Evolutionary conservation across 73 alveolate genomes (phyloP).

Genomic region (Uronychia setigera): DNA sequence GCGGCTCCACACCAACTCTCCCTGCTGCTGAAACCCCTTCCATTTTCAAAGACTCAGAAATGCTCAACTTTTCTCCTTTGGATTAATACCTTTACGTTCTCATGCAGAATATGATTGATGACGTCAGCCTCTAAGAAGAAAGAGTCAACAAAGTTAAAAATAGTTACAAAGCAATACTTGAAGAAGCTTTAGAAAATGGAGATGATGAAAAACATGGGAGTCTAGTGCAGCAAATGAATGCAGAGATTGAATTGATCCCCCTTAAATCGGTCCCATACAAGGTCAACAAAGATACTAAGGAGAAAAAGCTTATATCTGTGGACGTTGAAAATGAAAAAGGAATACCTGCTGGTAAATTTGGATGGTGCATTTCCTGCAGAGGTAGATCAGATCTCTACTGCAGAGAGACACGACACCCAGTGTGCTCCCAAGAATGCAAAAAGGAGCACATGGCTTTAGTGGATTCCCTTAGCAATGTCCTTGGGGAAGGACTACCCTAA

Average conservation of each 20-base stretch:
- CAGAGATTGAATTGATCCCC: constrained; percentile 28
- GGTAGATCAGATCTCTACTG: constrained; percentile 88
- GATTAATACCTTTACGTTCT: constrained; percentile 57
- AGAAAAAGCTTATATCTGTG: constrained; percentile 66
- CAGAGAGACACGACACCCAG: constrained; percentile 87
- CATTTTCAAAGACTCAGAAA: not conserved
- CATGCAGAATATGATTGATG: constrained; percentile 73
- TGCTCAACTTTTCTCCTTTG: constrained; percentile 47
- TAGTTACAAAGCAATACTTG: constrained; percentile 4
- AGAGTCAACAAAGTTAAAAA: constrained; percentile 19
- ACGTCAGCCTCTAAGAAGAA: constrained; percentile 64
- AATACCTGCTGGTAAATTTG: constrained; percentile 88
- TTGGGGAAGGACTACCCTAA: constrained; percentile 50
- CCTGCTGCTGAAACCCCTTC: not conserved
- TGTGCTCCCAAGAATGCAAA: constrained; percentile 93
- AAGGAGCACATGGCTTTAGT: constrained; percentile 61
- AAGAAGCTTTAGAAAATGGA: not conserved
- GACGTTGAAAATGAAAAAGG: constrained; percentile 84
- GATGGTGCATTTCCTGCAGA: constrained; percentile 98
- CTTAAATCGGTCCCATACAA: constrained; percentile 52
- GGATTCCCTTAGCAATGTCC: constrained; percentile 40
- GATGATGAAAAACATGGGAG: not conserved
- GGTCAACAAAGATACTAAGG: constrained; percentile 53
- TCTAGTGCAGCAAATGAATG: constrained; percentile 39
- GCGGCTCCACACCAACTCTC: not conserved